Evolutionary conservation across 345 rosid species (phyloP).

Genomic region (Arabis alpina): DNA sequence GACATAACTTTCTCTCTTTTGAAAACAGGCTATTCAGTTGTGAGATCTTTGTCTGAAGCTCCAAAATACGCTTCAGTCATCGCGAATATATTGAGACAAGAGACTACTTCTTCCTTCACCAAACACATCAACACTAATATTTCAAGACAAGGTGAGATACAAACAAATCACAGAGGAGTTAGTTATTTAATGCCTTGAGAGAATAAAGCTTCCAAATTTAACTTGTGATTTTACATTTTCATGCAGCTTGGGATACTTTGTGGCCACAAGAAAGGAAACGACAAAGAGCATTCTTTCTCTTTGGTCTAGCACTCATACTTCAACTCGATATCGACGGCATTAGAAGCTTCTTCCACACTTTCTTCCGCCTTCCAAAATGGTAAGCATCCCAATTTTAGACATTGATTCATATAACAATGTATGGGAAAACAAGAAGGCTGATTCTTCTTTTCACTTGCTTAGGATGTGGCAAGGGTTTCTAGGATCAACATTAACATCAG

Average conservation of each 20-base stretch:
- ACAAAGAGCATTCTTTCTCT: conserved; percentile 92
- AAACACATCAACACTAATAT: conserved; percentile 50
- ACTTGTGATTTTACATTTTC: neutral
- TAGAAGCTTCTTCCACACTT: conserved; percentile 75
- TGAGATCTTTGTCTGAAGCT: conserved; percentile 95
- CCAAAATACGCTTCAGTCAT: conserved; percentile 85
- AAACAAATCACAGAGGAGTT: neutral
- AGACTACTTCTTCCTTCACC: conserved; percentile 38
- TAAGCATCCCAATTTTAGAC: conserved; percentile 38
- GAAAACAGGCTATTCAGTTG: conserved; percentile 88
- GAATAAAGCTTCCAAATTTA: neutral
- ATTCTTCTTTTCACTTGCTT: conserved; percentile 28
- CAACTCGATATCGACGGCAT: conserved; percentile 83
- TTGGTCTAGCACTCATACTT: conserved; percentile 86
- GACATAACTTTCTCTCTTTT: conserved; percentile 13
- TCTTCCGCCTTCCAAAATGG: conserved; percentile 92
- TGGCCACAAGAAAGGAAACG: conserved; percentile 98
- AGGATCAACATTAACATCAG: conserved; percentile 87
- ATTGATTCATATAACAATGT: conserved; percentile 10
- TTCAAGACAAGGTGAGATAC: conserved; percentile 75
- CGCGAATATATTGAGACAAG: conserved; percentile 64
- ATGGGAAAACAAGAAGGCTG: conserved; percentile 6
- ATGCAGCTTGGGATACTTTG: conserved; percentile 88
- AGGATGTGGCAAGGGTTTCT: conserved; percentile 98
- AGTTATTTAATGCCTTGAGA: neutral